Percentiles rank a stretch among this genome's conserved stretches.
These are phyloP conservation scores for Candida peoriensis DNA, from an alignment of 805 yeast species.

Conservation along the genomic window DNA sequence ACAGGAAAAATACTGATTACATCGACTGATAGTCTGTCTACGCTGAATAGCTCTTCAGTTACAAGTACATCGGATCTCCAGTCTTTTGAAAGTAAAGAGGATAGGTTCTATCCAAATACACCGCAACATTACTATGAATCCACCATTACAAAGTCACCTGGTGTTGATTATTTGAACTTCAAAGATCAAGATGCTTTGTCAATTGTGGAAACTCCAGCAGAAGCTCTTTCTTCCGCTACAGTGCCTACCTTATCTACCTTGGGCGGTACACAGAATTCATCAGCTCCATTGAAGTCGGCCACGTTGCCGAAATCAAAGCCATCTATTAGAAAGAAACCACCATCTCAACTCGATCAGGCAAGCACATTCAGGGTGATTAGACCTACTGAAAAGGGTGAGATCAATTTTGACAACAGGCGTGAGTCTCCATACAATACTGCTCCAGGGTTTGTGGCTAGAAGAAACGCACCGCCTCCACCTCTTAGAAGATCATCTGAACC, in stretches of 20 bases:
- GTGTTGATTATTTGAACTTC: conserved; percentile 50
- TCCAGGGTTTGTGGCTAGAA: conserved; percentile 57
- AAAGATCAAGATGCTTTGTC: conserved; percentile 26
- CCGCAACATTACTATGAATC: conserved; percentile 60
- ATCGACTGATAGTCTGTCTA: conserved; percentile 31
- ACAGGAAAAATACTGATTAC: conserved; percentile 29
- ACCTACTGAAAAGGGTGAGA: conserved; percentile 58
- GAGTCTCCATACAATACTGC: conserved; percentile 62
- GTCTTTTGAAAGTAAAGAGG: conserved; percentile 45
- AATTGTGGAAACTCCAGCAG: not conserved
- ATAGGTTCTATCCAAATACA: conserved; percentile 51
- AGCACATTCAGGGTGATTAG: conserved; percentile 64
- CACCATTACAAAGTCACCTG: conserved; percentile 29
- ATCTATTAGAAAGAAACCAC: conserved; percentile 13
- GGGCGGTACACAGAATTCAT: too few relatives aligned
- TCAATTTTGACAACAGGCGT: conserved; percentile 76
- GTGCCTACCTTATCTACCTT: not conserved
- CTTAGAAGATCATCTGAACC: conserved; percentile 7
- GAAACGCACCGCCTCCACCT: conserved; percentile 74
- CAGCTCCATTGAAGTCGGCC: not conserved
- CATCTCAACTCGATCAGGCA: conserved; percentile 11
- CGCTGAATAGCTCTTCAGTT: conserved; percentile 34
- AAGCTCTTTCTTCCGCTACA: not conserved
- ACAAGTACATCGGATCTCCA: conserved; percentile 47
- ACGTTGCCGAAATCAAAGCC: conserved; percentile 7